These are phyloP conservation scores for Ophiorrhiza pumila DNA, from an alignment of 257 asterid genomes.

Conservation along the genomic window DNA sequence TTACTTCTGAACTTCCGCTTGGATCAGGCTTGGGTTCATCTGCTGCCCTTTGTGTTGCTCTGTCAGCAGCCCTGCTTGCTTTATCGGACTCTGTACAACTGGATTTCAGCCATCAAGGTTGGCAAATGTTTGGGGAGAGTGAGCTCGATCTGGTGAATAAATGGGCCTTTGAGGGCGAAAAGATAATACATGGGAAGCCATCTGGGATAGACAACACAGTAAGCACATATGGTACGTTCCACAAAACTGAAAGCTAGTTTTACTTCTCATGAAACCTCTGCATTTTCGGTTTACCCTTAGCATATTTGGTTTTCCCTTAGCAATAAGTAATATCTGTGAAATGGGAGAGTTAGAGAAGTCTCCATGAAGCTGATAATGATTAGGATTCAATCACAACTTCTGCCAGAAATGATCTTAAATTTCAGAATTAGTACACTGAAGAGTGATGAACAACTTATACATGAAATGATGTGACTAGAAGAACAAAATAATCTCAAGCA, in stretches of 20 bases:
- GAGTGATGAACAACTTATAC: background rate
- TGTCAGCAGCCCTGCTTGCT: slow-evolving; percentile 80
- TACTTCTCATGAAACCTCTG: background rate
- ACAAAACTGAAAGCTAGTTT: background rate
- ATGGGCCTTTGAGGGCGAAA: slow-evolving; percentile 98
- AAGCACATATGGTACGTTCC: slow-evolving; percentile 86
- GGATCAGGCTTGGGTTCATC: slow-evolving; percentile 99
- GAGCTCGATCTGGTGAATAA: slow-evolving; percentile 84
- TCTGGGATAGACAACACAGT: slow-evolving; percentile 98
- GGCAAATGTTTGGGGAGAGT: slow-evolving; percentile 70
- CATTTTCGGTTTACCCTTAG: no score
- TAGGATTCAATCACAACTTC: background rate
- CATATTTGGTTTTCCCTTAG: background rate
- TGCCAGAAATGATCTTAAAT: background rate
- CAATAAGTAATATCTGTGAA: background rate
- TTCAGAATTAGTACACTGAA: background rate
- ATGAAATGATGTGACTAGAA: background rate
- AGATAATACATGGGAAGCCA: slow-evolving; percentile 96
- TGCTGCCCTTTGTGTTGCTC: slow-evolving; percentile 88
- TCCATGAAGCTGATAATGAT: background rate
- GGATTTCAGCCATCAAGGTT: slow-evolving; percentile 82
- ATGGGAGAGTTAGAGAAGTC: background rate
- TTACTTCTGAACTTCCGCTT: slow-evolving; percentile 86
- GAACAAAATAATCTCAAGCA: background rate
- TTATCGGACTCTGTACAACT: slow-evolving; percentile 57